Evolutionary conservation across 306 rosid genomes (phyloP).

Genomic region (Prosopis cineraria): DNA sequence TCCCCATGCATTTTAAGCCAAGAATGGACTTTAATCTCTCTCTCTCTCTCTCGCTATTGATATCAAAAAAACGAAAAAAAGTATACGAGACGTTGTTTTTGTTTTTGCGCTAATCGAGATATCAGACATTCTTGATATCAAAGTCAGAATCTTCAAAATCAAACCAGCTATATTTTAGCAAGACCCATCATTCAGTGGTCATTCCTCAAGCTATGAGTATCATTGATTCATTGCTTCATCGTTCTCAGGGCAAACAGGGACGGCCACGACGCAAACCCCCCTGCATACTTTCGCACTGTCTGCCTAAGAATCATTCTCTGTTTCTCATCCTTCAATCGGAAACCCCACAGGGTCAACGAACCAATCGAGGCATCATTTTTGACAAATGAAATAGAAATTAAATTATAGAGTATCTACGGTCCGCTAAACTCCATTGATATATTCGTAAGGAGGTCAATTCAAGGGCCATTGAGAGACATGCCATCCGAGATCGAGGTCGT

Average conservation of each 20-base stretch:
- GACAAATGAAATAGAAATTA: not conserved
- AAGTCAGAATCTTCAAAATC: not conserved
- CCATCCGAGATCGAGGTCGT: slow-evolving; percentile 95
- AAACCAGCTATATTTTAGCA: not conserved
- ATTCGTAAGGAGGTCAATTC: not conserved
- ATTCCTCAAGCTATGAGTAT: not conserved
- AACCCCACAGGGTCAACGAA: slow-evolving; percentile 23
- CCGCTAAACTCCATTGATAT: not conserved
- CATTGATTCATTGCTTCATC: not conserved
- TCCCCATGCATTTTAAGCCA: too few species aligned
- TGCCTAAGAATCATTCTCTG: too few species aligned
- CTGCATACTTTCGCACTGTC: too few species aligned
- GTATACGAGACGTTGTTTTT: too few species aligned
- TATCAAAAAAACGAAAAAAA: too few species aligned
- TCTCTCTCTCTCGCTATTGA: too few species aligned
- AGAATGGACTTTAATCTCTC: too few species aligned
- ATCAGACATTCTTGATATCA: too few species aligned
- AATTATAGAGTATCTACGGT: not conserved
- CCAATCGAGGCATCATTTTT: not conserved
- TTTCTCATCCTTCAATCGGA: not conserved
- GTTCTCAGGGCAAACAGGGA: slow-evolving; percentile 47
- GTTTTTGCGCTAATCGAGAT: too few species aligned
- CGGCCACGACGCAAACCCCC: slow-evolving; percentile 45
- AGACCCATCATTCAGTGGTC: not conserved
- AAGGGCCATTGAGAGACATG: slow-evolving; percentile 43